Base-by-base conservation (phyloP, 768 basidiomycete genomes). In the Pleurotus pulmonarius region DNA sequence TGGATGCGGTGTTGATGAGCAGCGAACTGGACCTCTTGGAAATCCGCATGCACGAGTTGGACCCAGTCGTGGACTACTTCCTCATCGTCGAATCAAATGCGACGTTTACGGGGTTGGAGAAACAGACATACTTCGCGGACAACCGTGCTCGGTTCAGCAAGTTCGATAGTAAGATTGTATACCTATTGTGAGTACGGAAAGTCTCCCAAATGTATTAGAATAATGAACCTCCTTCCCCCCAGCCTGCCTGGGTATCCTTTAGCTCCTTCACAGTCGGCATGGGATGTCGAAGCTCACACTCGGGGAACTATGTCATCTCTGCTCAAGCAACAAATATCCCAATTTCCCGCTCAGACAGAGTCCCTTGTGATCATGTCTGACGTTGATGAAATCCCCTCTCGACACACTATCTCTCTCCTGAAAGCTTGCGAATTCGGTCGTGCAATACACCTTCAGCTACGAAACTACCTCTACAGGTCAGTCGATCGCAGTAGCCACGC, bases 11-110 rank as follows among this genome's bases (percentile, higher is more conserved):
- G 43, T 70, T 87, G 54, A 79, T 86, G 74, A 82, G 78, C 72
- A 83, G 76, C 57, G 85, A 87, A 63, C 69, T 86, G 29, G 86
- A 86, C 63, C 69, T 87, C 24, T 65, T 86, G 48, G 84, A 86
- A 65, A 78, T 86, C 54, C 78, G 86, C 18, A 68, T 86, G 70
- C 71, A 83, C 67, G 86, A 87, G 66, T 74, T 86, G 49, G 76
- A 79, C 56, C 65, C 75, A 4, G 73, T 82, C 46, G 83, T 85
- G 24, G 79, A 83, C 65, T 70, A 75, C 18, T 85, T 86, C 69
- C 75, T 85, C 64, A 78, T 87, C 62, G 70, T 86, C 51, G 84
- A 86, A 64, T 81, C 80, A 48, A 82, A 83, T 62, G 74, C 74
- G 15, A 86, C 83, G 12, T 85, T 86, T 66, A 85, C 84, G 4